phyloP scores from a whole-genome alignment of 2,329 filamentous ascomycete species.

The Aspergillus clavatus region DNA sequence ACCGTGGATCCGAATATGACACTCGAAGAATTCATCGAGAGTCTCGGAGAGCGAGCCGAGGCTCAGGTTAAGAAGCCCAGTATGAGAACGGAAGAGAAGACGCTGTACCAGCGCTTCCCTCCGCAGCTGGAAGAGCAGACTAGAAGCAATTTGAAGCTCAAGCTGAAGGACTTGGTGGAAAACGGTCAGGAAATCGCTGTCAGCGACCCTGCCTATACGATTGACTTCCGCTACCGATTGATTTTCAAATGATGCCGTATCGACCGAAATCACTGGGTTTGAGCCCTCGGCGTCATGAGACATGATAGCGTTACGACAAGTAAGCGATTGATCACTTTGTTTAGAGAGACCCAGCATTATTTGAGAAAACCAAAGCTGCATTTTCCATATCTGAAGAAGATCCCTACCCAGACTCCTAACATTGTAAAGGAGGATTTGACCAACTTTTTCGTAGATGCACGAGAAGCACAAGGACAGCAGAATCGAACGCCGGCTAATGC shows the following conservation, averaged over 20 bases:
- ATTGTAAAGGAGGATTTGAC: constrained; percentile 28
- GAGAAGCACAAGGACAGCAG: constrained; percentile 25
- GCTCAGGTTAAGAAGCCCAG: constrained; percentile 92
- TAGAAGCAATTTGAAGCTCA: constrained; percentile 73
- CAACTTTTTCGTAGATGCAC: constrained; percentile 35
- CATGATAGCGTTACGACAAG: constrained; percentile 11
- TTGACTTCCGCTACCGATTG: constrained; percentile 61
- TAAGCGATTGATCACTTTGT: constrained; percentile 5
- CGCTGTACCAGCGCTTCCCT: constrained; percentile 84
- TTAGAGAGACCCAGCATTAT: constrained; percentile 12
- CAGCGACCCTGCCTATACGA: constrained; percentile 81
- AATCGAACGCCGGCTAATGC: constrained; percentile 39
- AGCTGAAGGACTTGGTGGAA: constrained; percentile 68
- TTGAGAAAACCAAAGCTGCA: constrained; percentile 21
- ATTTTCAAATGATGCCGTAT: constrained; percentile 38
- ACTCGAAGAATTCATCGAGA: constrained; percentile 78
- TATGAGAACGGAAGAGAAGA: constrained; percentile 72
- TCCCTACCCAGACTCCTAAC: constrained; percentile 30
- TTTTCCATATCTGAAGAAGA: constrained; percentile 26
- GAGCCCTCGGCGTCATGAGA: constrained; percentile 3
- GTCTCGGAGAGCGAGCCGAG: constrained; percentile 75
- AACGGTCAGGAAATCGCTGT: constrained; percentile 87
- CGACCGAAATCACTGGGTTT: too few relatives aligned
- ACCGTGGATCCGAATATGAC: constrained; percentile 66
- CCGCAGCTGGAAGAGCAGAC: constrained; percentile 79